These are phyloP conservation scores for Fusarium burgessii DNA, from an alignment of 2,329 filamentous ascomycete genomes.

Conservation along the genomic window DNA sequence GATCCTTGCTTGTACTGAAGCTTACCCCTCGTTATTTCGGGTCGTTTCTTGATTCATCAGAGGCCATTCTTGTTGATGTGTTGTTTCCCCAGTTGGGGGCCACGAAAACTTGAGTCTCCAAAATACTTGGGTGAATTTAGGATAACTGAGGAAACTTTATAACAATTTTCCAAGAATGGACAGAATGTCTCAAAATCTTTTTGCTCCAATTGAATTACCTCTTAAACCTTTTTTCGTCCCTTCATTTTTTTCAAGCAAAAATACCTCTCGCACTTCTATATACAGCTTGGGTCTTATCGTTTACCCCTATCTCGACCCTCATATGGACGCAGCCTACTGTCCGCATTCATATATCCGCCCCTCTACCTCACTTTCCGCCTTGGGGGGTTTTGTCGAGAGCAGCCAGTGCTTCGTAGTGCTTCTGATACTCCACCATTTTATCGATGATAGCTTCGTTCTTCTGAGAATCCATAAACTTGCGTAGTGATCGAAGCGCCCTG, in stretches of 20 bases:
- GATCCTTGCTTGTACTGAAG: slow-evolving; percentile 3
- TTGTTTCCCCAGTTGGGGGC: neutral
- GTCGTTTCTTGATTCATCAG: neutral
- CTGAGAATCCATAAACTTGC: neutral
- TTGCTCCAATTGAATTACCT: neutral
- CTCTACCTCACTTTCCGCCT: neutral
- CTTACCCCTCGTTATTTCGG: neutral
- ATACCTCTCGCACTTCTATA: neutral
- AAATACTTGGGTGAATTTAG: too few species aligned
- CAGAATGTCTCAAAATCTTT: too few species aligned
- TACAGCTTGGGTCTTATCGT: neutral
- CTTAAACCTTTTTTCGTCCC: neutral
- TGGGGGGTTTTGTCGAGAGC: neutral
- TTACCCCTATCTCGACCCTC: neutral
- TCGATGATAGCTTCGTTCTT: neutral
- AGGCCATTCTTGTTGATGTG: too few species aligned
- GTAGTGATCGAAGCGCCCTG: neutral
- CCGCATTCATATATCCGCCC: neutral
- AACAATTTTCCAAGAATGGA: too few species aligned
- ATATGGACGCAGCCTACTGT: neutral
- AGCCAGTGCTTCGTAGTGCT: neutral
- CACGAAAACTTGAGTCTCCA: too few species aligned
- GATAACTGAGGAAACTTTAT: too few species aligned
- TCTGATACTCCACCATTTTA: neutral
- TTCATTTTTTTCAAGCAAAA: neutral